These are phyloP conservation scores for Hanseniaspora pseudoguilliermondii DNA, from an alignment of 805 yeast species.

Conservation along the genomic window DNA sequence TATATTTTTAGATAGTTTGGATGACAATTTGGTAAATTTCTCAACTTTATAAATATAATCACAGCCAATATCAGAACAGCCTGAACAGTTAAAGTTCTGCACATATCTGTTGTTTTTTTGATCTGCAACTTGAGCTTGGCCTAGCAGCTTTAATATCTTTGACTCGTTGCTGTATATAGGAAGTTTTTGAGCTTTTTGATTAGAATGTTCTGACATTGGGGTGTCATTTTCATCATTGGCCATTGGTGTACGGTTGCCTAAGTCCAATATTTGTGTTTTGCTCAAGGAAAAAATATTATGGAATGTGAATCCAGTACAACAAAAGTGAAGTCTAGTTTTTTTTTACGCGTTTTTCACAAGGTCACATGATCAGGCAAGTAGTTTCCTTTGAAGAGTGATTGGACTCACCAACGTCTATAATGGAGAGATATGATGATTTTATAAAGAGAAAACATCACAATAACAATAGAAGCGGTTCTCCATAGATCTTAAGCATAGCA, in stretches of 20 bases:
- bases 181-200: neutral
- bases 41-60: neutral
- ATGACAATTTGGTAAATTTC: neutral
- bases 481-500: no score
- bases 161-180: conserved; percentile 5
- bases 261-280: neutral
- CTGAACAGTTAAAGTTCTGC: neutral
- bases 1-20: neutral
- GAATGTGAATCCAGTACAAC: no score
- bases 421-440: no score
- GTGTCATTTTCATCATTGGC: neutral
- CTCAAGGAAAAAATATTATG: neutral
- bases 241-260: neutral
- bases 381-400: no score
- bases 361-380: no score
- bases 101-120: neutral
- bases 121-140: neutral
- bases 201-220: neutral
- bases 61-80: neutral
- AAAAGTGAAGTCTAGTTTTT: no score
- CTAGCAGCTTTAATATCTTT: neutral
- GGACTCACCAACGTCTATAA: no score
- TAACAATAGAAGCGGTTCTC: no score
- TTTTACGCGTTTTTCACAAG: no score
- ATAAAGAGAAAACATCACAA: no score